Evolutionary conservation across 2,329 filamentous ascomycete species (phyloP).

Genomic region (Thelonectria olida): DNA sequence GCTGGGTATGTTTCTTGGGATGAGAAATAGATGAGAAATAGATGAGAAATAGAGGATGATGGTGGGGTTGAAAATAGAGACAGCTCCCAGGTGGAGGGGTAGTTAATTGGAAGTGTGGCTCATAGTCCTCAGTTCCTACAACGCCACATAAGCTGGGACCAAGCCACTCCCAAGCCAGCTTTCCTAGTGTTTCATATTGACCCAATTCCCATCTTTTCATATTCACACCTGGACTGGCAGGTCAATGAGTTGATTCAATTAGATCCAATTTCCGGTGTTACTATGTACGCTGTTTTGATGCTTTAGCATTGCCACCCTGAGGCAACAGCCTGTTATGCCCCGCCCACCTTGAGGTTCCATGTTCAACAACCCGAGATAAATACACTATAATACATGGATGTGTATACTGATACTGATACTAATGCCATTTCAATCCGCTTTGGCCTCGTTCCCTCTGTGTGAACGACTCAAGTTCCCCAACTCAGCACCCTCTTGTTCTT

Average conservation of each 20-base stretch:
- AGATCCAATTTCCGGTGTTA: no score
- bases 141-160: neutral
- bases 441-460: neutral
- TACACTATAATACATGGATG: no score
- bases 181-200: no score
- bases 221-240: no score
- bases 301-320: no score
- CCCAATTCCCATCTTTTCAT: no score
- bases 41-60: neutral
- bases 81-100: neutral
- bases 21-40: neutral
- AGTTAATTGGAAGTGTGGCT: neutral
- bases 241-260: no score
- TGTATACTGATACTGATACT: no score
- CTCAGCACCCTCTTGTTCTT: neutral
- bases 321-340: no score
- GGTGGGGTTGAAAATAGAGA: neutral
- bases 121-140: neutral
- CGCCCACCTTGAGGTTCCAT: no score
- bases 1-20: neutral
- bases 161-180: neutral
- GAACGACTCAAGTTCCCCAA: neutral
- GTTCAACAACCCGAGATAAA: no score
- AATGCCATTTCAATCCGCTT: neutral
- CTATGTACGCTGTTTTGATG: no score